Base-by-base conservation (phyloP, 2,329 filamentous ascomycete genomes). In the Epichloe glyceriae region DNA sequence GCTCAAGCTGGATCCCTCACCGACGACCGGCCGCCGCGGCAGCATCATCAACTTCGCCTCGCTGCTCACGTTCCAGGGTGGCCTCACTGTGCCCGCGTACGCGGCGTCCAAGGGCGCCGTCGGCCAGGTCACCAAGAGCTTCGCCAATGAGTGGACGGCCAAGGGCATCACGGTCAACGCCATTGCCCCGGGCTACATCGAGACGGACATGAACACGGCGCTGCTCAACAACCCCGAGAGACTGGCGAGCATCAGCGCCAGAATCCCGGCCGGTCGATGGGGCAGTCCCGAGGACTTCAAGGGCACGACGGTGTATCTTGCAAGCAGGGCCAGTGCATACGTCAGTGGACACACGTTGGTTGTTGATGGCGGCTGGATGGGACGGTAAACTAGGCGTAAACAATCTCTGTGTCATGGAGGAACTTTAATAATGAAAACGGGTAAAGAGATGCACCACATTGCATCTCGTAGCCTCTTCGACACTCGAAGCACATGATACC, bases 341-440 rank as follows among this genome's bases (percentile, higher is more conserved):
- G 83, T 95, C 38, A 88, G 78, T 57, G 89, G 89, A 0, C 86
- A 95, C 67, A 73, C 88, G 5, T 63, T 95, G 58, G 83, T 86
- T 26, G 86, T 95, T 45, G 90, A 95, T 67, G 89, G 89, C 7
- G 89, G 89, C 11, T 95, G 88, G 88, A 94, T 95, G 88, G 88
- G 86, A 1, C 74, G 88, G 73, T 94, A 30, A 11, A 34, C 26
- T 30, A 30, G 26, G 26, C 26, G 26, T 30, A 10, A 30, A 30
- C 26, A 30, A 30, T 2, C 0, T 30, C 8, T 30, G 26, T 30
- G 26, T 30, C 26, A 30, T 30, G 26, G 8, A 30, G 8, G 26
- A 11, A 11, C 4, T 30, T 30, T 4, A 12, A 17, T 14, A 17
- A 48, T 20, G 15, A 1, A 11, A 35, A 37, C n/a, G 6, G 20